Evolutionary conservation across 2,329 filamentous ascomycete species (phyloP).

Genomic region (Neonectria magnoliae): DNA sequence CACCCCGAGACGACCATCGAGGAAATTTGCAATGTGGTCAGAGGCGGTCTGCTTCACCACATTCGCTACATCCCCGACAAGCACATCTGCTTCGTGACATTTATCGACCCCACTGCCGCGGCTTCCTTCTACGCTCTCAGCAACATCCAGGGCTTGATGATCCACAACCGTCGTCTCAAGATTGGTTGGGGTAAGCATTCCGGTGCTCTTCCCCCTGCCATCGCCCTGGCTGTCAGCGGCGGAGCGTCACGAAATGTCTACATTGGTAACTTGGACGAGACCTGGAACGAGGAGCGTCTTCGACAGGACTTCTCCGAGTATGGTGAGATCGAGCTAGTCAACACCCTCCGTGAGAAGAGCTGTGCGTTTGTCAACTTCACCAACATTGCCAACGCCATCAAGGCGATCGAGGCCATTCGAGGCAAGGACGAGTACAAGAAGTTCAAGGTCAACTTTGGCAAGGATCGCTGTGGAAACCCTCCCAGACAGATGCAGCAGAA

Average conservation of each 20-base stretch:
- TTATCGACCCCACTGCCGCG: slow-evolving; percentile 97
- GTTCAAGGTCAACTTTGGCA: slow-evolving; percentile 99
- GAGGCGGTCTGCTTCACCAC: slow-evolving; percentile 94
- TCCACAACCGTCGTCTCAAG: slow-evolving; percentile 96
- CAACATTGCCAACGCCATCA: slow-evolving; percentile 99
- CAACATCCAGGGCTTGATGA: slow-evolving; percentile 98
- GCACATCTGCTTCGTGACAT: slow-evolving; percentile 99
- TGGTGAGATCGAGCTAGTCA: slow-evolving; percentile 97
- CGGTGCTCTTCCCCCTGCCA: slow-evolving; percentile 92
- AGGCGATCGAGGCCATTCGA: slow-evolving; percentile 95
- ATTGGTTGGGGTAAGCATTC: slow-evolving; percentile 99
- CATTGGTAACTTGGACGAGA: slow-evolving; percentile 95
- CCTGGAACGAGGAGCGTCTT: slow-evolving; percentile 95
- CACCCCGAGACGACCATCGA: slow-evolving; percentile 99
- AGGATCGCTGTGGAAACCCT: slow-evolving; percentile 96
- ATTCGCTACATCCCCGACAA: slow-evolving; percentile 99
- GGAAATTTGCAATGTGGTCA: slow-evolving; percentile 99
- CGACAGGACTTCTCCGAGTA: slow-evolving; percentile 97
- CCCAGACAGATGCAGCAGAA: slow-evolving; percentile 83
- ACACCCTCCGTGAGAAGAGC: slow-evolving; percentile 96
- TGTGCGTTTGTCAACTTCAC: slow-evolving; percentile 99
- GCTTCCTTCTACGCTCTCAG: slow-evolving; percentile 98
- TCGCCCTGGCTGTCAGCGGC: slow-evolving; percentile 93
- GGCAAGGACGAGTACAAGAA: slow-evolving; percentile 96
- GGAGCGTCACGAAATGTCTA: slow-evolving; percentile 99